These are phyloP conservation scores for Ilex asprella DNA, from an alignment of 257 asterid genomes.

Conservation along the genomic window DNA sequence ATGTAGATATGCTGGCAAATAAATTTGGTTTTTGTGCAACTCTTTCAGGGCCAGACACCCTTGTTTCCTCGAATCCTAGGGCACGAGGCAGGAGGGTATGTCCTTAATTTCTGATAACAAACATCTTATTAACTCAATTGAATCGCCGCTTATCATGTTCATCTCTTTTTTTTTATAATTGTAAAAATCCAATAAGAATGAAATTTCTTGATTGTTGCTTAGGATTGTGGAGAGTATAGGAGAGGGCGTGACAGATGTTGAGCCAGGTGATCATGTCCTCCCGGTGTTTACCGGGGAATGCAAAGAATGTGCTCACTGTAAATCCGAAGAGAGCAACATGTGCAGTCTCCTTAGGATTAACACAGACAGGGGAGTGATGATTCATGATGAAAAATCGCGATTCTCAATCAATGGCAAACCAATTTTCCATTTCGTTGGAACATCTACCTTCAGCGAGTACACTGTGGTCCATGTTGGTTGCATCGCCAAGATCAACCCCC, in stretches of 20 bases:
- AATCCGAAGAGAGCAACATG: slow-evolving; percentile 82
- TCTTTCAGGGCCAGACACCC: slow-evolving; percentile 70
- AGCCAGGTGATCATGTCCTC: slow-evolving; percentile 90
- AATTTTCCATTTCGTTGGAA: slow-evolving; percentile 70
- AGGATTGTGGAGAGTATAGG: slow-evolving; percentile 89
- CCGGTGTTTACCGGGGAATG: slow-evolving; percentile 91
- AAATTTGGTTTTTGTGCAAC: background rate
- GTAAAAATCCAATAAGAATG: no score
- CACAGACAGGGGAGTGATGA: slow-evolving; percentile 82
- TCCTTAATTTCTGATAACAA: no score
- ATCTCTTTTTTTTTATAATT: no score
- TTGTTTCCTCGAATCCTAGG: slow-evolving; percentile 90
- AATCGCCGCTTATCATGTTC: no score
- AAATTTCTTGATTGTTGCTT: background rate
- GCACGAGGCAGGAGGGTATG: slow-evolving; percentile 96
- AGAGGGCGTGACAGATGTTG: slow-evolving; percentile 70
- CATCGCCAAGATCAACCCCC: slow-evolving; percentile 63
- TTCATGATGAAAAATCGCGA: slow-evolving; percentile 60
- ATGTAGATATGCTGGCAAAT: no score
- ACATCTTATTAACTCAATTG: no score
- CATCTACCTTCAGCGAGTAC: slow-evolving; percentile 91
- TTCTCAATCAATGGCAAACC: slow-evolving; percentile 70
- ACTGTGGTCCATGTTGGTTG: slow-evolving; percentile 74
- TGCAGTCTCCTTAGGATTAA: slow-evolving; percentile 79
- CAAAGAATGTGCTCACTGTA: slow-evolving; percentile 68